Evolutionary conservation across 352 stramenopile species (phyloP), one percentile per base, ranked within the genome.

Genomic region (Pythium periplocum): DNA sequence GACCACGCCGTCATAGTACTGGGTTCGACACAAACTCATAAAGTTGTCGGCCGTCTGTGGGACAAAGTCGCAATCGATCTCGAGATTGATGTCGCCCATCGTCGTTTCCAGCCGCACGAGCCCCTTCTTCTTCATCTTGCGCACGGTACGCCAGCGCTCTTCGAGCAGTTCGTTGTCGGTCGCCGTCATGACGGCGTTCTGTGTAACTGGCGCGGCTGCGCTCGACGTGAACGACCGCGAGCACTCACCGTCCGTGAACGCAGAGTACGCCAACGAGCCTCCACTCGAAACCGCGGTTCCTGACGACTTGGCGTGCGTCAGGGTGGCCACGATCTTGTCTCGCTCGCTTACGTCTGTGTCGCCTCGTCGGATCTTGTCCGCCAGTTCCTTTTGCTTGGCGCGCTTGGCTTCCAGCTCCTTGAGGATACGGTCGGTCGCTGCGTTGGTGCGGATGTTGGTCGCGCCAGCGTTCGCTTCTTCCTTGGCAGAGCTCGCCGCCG

Each of bases 1-100:
- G 4, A 93, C 53, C 34, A 87, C 85, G 12, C 84, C 86, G 63
- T 99, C 79, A 67, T 99, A 99, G 57, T 98, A 97, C 36, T 90
- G 81, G 11, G 78, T 79, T 36, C 86, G 62, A 54, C 92, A 98
- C 45, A 99, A 71, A 34, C 91, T 81, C 48, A 99, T 79, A 65
- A 99, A 99, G 59, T 99, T 99, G 69, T 98, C 95, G 8, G 87
- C 78, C 0, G 96, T 99, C 44, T 95, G 77, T 17, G 96, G 96
- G 17, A 96, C 94, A 53, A 99, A 96, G 67, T 99, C 95, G 63
- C 88, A 98, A 72, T 98, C 90, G 37, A 99, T 68, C 60, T 95
- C 94, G 32, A 99, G 53, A 55, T 98, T 97, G 37, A 99, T 85
- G 48, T 96, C 82, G 38, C 96, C 97, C 43, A 96, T 61, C 32